Conservation (phyloP, 2,329 filamentous ascomycete species). For the Xylaria multiplex region DNA sequence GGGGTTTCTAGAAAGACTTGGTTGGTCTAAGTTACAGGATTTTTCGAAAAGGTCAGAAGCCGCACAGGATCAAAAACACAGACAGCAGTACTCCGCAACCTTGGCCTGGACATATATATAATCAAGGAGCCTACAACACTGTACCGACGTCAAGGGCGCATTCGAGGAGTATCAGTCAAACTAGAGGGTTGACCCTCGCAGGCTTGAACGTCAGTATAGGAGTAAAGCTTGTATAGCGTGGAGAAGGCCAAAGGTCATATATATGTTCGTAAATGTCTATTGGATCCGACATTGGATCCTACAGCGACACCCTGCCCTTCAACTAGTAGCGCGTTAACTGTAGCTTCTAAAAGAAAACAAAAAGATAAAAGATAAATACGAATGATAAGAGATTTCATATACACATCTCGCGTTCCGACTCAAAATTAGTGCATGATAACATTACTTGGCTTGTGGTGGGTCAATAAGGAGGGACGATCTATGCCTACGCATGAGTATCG, state of each 20-base stretch:
- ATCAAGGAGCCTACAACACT: constrained; percentile 5
- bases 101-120: background rate
- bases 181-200: constrained; percentile 1
- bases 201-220: constrained; percentile 27
- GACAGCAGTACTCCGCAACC: background rate
- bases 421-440: background rate
- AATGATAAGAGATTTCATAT: constrained; percentile 32
- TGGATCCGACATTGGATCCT: constrained; percentile 31
- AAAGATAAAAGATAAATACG: constrained; percentile 30
- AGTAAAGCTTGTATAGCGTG: constrained; percentile 35
- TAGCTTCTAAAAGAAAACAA: constrained; percentile 20
- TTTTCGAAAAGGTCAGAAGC: background rate
- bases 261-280: constrained; percentile 31
- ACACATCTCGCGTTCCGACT: background rate
- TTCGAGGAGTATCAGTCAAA: constrained; percentile 2
- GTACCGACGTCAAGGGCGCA: constrained; percentile 5
- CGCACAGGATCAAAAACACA: background rate
- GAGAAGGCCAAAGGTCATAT: constrained; percentile 26
- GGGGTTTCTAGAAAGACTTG: constrained; percentile 36
- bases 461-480: too few species aligned
- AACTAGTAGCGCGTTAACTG: constrained; percentile 7
- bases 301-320: constrained; percentile 17
- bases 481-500: too few species aligned
- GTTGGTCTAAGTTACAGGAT: background rate
- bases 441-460: background rate